Evolutionary conservation across 441 rosid species (phyloP), one percentile per base, ranked within the genome.

Genomic region (Theobroma grandiflorum): DNA sequence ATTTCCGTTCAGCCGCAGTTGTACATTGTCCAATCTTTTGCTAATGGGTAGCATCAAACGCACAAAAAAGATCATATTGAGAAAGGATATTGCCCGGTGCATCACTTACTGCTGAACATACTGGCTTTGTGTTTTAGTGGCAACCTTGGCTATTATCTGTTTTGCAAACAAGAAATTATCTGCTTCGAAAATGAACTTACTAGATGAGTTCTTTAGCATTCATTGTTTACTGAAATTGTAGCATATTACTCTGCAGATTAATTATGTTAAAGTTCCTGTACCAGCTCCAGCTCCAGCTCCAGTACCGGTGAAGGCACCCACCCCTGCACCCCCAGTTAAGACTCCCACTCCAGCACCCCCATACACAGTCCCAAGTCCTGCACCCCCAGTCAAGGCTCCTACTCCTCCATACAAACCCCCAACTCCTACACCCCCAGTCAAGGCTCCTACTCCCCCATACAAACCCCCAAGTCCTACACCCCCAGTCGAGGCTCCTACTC

Each of bases 401-500:
- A 50, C 80, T 15, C 53, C 82, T 0, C 67, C 81, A 3, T 64
- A 58, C 40, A 80, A 74, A 43, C 69, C 82, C 2, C 88, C 90
- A 3, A 61, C 83, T 1, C 77, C 83, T 8, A 4, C 70, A 15
- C 85, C 85, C 0, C 83, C 79, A 35, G 33, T 53, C 7, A 69
- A 33, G 57, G 73, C 65, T 4, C 77, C 85, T 16, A 14, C 38
- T 8, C 35, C 59, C 12, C 81, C 79, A 0, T 75, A 52, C 1
- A 81, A 71, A 49, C 80, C 85, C 2, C 82, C 86, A 14, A 74
- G 72, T 26, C 62, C 81, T 22, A 15, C 81, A 2, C 82, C 85
- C 0, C 81, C 82, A 37, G 40, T 53, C 14, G 71, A 53, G 65
- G 74, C 80, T 14, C 76, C 86, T 15, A 6, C 78, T 16, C 9